Percentiles rank a stretch among this genome's conserved stretches.
These are phyloP conservation scores for Coprinopsis marcescibilis DNA, from an alignment of 768 basidiomycete species.

Conservation along the genomic window DNA sequence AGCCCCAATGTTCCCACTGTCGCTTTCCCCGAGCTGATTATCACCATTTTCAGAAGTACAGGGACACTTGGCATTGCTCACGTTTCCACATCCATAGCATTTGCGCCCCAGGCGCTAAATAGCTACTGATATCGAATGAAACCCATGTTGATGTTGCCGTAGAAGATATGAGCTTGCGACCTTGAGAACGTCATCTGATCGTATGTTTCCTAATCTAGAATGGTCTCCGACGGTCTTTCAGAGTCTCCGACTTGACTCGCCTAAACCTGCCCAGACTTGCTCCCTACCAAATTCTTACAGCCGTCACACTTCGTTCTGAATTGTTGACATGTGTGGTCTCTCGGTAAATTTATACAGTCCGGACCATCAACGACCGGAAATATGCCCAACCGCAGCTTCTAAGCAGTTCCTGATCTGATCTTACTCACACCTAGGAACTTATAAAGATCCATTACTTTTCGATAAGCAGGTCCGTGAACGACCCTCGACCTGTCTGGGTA, in stretches of 20 bases:
- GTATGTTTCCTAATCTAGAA: slow-evolving; percentile 20
- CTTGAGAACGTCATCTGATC: no score
- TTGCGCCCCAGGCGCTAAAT: no score
- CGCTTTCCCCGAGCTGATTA: no score
- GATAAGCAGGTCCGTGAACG: background rate
- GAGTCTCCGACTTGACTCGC: slow-evolving; percentile 27
- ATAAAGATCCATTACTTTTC: slow-evolving; percentile 4
- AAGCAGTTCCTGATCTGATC: slow-evolving; percentile 5
- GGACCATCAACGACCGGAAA: background rate
- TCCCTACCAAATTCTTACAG: background rate
- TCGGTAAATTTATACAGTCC: background rate
- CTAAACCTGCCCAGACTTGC: background rate
- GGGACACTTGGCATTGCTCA: no score
- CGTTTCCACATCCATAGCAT: no score
- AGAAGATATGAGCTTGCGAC: no score
- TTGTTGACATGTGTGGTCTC: background rate
- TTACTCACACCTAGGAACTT: slow-evolving; percentile 6
- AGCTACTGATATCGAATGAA: no score
- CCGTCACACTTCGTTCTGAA: background rate
- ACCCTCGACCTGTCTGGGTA: slow-evolving; percentile 7
- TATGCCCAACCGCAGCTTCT: background rate
- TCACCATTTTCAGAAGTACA: no score
- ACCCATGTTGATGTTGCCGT: no score
- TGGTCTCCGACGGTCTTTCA: slow-evolving; percentile 24
- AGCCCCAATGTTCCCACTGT: no score